Evolutionary conservation across 2,329 filamentous ascomycete species (phyloP).

Genomic region (Colletotrichum limetticola): DNA sequence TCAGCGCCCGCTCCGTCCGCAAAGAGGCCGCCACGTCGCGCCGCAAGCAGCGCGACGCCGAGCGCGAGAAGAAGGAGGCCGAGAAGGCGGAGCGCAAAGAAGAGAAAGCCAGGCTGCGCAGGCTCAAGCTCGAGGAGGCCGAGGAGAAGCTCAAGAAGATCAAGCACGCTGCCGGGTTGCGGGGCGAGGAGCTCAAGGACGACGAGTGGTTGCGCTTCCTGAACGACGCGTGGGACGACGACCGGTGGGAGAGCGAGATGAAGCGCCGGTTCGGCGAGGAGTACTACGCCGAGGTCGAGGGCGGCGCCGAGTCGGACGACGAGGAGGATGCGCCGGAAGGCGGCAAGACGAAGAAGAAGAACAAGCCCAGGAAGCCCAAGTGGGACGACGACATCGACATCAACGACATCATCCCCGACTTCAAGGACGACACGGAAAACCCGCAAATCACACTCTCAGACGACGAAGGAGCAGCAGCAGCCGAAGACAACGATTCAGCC

Average conservation of each 20-base stretch:
- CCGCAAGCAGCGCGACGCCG: conserved; percentile 81
- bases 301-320: conserved; percentile 72
- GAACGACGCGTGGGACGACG: conserved; percentile 88
- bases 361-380: conserved; percentile 80
- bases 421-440: conserved; percentile 71
- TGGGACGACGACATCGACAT: conserved; percentile 99
- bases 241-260: conserved; percentile 93
- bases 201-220: conserved; percentile 88
- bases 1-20: conserved; percentile 84
- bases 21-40: conserved; percentile 83
- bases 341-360: conserved; percentile 63
- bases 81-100: conserved; percentile 80
- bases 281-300: conserved; percentile 84
- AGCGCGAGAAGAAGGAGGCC: conserved; percentile 80
- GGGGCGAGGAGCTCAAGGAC: conserved; percentile 72
- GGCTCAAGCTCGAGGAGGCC: conserved; percentile 90
- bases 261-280: conserved; percentile 85
- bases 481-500: conserved; percentile 46
- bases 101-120: conserved; percentile 85
- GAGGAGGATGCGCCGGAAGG: conserved; percentile 58
- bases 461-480: conserved; percentile 54
- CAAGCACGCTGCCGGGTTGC: conserved; percentile 86
- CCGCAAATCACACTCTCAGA: conserved; percentile 68
- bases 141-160: conserved; percentile 89
- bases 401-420: conserved; percentile 88